Percentiles rank a stretch among this genome's conserved stretches.
Evolutionary conservation across 148 eudicot genomes (phyloP).

Genomic region (Chenopodium quinoa): DNA sequence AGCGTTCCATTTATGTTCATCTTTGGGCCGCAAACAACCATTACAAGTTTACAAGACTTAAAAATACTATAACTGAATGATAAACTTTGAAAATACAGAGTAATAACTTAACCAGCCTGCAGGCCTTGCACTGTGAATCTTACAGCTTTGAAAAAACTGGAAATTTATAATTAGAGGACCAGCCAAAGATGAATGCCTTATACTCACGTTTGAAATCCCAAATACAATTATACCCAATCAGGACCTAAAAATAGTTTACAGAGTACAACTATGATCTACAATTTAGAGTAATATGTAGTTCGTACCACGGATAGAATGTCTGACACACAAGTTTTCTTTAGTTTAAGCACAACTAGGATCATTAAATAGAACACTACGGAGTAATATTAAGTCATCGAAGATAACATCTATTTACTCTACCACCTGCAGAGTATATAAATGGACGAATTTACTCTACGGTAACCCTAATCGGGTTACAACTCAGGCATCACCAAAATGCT

Average conservation of each 20-base stretch:
- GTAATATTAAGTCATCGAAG: background rate
- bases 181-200: background rate
- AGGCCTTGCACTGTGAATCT: too few relatives aligned
- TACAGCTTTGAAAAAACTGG: too few relatives aligned
- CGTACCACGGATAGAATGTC: background rate
- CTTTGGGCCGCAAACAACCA: too few relatives aligned
- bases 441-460: background rate
- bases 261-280: background rate
- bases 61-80: too few relatives aligned
- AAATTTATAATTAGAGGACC: background rate
- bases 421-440: background rate
- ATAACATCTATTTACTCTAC: too few relatives aligned
- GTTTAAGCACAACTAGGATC: background rate
- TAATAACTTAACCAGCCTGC: background rate
- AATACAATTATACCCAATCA: background rate
- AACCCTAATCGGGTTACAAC: background rate
- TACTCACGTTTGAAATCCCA: background rate
- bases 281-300: background rate
- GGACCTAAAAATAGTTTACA: background rate
- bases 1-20: too few relatives aligned
- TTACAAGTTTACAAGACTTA: too few relatives aligned
- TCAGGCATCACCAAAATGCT: background rate
- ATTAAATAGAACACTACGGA: background rate
- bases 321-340: background rate
- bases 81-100: too few relatives aligned